Evolutionary conservation across 805 yeast genomes (phyloP).

Genomic region (Wickerhamiella hasegawae): DNA sequence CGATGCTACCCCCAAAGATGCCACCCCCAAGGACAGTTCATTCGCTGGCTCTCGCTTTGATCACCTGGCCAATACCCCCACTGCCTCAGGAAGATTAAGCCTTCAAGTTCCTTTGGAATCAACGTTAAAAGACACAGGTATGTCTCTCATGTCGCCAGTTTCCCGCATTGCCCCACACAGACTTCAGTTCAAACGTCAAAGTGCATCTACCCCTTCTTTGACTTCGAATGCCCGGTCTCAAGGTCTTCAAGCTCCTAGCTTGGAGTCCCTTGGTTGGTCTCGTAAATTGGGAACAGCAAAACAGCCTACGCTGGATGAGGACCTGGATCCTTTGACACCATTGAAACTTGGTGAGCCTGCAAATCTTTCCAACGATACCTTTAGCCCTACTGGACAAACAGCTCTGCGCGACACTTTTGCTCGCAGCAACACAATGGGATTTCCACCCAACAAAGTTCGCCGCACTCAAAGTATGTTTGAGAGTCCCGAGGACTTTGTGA

Average conservation of each 20-base stretch:
- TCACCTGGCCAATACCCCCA: neutral
- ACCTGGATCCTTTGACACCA: neutral
- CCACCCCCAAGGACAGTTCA: neutral
- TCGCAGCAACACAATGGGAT: neutral
- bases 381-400: neutral
- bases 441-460: slow-evolving; percentile 26
- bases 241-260: neutral
- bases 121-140: too few species aligned
- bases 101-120: too few species aligned
- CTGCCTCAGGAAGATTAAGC: too few species aligned
- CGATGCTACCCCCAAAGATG: neutral
- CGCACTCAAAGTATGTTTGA: slow-evolving; percentile 59
- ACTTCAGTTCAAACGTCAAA: neutral
- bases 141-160: neutral
- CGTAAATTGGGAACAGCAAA: neutral
- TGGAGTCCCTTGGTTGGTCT: neutral
- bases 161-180: neutral
- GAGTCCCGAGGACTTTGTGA: slow-evolving; percentile 31
- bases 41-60: neutral
- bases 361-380: neutral
- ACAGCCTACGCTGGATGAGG: neutral
- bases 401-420: neutral
- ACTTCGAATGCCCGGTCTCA: neutral
- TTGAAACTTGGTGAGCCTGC: neutral
- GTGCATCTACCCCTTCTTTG: neutral